Evolutionary conservation across 345 rosid genomes (phyloP).

Genomic region (Bruguiera sexangula): DNA sequence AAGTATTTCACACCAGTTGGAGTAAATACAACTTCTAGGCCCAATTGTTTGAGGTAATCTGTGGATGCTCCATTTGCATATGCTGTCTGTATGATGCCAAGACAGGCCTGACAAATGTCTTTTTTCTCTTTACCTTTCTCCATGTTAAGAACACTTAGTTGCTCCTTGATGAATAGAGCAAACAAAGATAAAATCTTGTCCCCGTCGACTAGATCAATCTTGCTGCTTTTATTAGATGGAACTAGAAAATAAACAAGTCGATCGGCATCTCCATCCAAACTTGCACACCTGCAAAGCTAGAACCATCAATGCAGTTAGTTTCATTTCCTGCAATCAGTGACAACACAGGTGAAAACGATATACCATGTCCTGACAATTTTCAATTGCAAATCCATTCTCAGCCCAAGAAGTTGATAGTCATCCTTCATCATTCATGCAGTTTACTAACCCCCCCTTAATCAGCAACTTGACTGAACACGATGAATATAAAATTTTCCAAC

Average conservation of each 20-base stretch:
- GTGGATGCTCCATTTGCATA: slow-evolving; percentile 96
- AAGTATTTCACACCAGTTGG: slow-evolving; percentile 90
- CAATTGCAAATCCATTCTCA: background rate
- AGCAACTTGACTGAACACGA: too few species aligned
- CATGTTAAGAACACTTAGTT: slow-evolving; percentile 42
- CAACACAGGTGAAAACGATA: background rate
- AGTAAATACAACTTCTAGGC: slow-evolving; percentile 62
- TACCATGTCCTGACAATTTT: background rate
- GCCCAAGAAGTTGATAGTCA: background rate
- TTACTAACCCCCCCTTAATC: too few species aligned
- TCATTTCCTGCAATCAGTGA: background rate
- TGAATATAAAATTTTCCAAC: too few species aligned
- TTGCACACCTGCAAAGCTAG: slow-evolving; percentile 76
- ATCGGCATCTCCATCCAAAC: slow-evolving; percentile 98
- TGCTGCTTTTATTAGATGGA: slow-evolving; percentile 34
- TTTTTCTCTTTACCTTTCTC: slow-evolving; percentile 24
- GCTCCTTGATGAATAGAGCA: slow-evolving; percentile 77
- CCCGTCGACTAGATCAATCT: slow-evolving; percentile 77
- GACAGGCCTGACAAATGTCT: slow-evolving; percentile 37
- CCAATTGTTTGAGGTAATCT: slow-evolving; percentile 59
- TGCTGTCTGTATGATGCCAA: slow-evolving; percentile 91
- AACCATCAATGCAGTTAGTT: slow-evolving; percentile 30
- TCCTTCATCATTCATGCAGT: background rate
- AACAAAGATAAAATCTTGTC: slow-evolving; percentile 88
- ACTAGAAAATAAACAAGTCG: slow-evolving; percentile 69